These are phyloP conservation scores for Mrakia blollopis DNA, from an alignment of 768 basidiomycete species.

Conservation along the genomic window DNA sequence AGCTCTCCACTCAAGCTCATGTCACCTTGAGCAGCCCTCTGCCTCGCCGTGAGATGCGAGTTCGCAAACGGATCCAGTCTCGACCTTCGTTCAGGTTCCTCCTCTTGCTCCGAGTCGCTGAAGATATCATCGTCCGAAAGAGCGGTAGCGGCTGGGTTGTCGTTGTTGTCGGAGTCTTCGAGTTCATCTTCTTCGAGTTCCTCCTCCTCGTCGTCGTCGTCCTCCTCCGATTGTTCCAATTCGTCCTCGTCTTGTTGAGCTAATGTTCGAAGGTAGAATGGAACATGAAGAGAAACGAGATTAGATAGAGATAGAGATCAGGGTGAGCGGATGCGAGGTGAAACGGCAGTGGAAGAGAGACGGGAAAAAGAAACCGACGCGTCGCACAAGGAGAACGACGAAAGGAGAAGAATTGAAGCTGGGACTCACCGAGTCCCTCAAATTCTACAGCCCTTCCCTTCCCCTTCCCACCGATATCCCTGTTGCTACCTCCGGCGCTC, in stretches of 20 bases:
- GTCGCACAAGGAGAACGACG: neutral
- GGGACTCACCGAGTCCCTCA: neutral
- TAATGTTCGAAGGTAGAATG: neutral
- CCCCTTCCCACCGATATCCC: neutral
- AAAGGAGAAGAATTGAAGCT: neutral
- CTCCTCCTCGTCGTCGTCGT: slow-evolving; percentile 7
- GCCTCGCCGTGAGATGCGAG: slow-evolving; percentile 19
- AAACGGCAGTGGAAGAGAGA: neutral
- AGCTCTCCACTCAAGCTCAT: slow-evolving; percentile 18
- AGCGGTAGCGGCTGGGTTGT: neutral
- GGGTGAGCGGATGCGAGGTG: neutral
- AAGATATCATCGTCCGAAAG: slow-evolving; percentile 2
- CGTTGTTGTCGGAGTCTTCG: slow-evolving; percentile 8
- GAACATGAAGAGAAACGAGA: neutral
- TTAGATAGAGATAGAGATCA: no score
- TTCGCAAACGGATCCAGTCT: neutral
- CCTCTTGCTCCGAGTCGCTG: neutral
- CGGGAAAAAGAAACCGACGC: neutral
- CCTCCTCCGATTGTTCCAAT: neutral
- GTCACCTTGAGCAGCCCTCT: slow-evolving; percentile 23
- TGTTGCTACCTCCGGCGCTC: neutral
- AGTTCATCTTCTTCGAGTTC: slow-evolving; percentile 18
- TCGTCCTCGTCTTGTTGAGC: slow-evolving; percentile 10
- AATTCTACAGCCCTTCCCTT: neutral
- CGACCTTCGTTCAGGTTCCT: neutral